Base-by-base conservation (phyloP, 495 filamentous ascomycete species). In the Aspergillus hancockii region DNA sequence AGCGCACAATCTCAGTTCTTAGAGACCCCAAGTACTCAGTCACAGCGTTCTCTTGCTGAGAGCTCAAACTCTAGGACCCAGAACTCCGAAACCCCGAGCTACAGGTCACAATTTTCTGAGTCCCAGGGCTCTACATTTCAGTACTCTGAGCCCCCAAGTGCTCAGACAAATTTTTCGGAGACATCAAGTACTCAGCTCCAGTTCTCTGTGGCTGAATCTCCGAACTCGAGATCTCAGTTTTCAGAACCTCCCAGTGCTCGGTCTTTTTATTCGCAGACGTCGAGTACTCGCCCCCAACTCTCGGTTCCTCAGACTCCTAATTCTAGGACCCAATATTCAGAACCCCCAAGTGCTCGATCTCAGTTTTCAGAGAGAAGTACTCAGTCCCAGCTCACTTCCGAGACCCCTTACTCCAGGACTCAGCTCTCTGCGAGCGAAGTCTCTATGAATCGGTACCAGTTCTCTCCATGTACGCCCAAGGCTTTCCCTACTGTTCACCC, bases 381-480 rank as follows among this genome's bases (percentile, higher is more conserved):
- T 23, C 45, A 22, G 4, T 32, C 31, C 31, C 31, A 32, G 31
- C 10, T 32, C 10, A 6, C 31, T 32, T 32, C 10, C 6, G 31
- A 32, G 10, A 49, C 3, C 18, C 45, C 45, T 19, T 21, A 10
- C 23, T 38, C 34, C 18, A 25, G n/a, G 22, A 18, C 52, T 7
- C 52, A 54, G 22, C 9, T 41, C 7, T 21, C 52, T 16, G 14
- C 5, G 52, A 21, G 30, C 16, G 52, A 50, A 21, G 23, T 52
- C 12, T 51, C 52, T 10, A 47, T 45, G 4, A 55, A 54, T n/a
- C 34, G 41, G 47, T 62, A 53, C 47, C 43, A 49, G 5, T 63
- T 59, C 55, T 52, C 61, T 55, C 56, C 61, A 6, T 52, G 52
- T 16, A 60, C 57, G 8, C 54, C 63, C 41, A 40, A 52, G 30